Conservation (phyloP, 139 green algal genomes). For the Edaphochlamys debaryana region DNA sequence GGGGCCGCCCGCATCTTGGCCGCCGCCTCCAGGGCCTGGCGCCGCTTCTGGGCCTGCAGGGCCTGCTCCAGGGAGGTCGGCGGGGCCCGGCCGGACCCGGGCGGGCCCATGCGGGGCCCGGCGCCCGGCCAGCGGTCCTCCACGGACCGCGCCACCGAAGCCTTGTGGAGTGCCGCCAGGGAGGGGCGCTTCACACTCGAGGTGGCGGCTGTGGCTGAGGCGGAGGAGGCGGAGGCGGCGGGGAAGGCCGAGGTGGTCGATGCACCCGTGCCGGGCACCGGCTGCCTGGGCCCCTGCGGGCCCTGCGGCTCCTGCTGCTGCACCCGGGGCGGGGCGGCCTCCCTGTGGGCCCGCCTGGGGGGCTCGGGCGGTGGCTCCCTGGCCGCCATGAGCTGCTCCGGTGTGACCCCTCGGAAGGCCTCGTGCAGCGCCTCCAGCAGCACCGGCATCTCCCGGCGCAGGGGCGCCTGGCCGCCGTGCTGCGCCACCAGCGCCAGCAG, state of each 20-base stretch:
- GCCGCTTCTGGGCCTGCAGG: not conserved
- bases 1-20: not conserved
- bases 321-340: not conserved
- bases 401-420: not conserved
- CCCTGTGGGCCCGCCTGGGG: not conserved
- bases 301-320: not conserved
- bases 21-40: not conserved
- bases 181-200: no score
- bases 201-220: no score
- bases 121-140: no score
- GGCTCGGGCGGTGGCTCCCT: slow-evolving; percentile 1
- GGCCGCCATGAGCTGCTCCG: not conserved
- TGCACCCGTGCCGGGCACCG: not conserved
- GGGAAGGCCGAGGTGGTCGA: not conserved
- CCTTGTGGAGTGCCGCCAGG: not conserved
- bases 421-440: slow-evolving; percentile 80
- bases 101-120: not conserved
- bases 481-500: slow-evolving; percentile 64
- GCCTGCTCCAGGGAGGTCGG: not conserved
- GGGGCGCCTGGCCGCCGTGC: slow-evolving; percentile 54
- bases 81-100: no score
- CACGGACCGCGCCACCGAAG: not conserved
- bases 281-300: not conserved
- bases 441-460: slow-evolving; percentile 70
- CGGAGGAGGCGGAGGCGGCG: not conserved